These are phyloP conservation scores for Lichtheimia ornata DNA, from an alignment of 371 early-diverging fungal genomes.

Conservation along the genomic window DNA sequence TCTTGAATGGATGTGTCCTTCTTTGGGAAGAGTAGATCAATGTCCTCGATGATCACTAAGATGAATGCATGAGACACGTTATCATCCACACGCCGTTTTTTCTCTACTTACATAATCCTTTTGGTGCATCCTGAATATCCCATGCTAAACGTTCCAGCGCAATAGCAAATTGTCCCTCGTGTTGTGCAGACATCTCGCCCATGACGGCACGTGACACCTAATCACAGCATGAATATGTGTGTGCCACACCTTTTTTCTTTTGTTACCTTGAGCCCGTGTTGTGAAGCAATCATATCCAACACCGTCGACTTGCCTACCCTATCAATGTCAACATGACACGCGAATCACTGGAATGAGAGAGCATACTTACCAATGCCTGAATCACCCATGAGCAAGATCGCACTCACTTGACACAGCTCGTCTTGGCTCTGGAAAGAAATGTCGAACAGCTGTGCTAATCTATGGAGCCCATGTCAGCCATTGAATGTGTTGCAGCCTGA, in stretches of 20 bases:
- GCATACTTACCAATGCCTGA: constrained; percentile 38
- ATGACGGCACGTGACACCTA: constrained; percentile 25
- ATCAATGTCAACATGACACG: neutral
- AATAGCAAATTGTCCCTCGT: constrained; percentile 39
- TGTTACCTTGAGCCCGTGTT: constrained; percentile 21
- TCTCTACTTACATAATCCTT: constrained; percentile 18
- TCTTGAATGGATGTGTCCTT: constrained; percentile 35
- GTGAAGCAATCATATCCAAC: constrained; percentile 23
- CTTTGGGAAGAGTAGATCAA: constrained; percentile 56
- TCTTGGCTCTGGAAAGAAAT: constrained; percentile 22
- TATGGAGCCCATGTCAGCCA: neutral
- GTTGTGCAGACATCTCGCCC: constrained; percentile 38
- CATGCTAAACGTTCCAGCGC: constrained; percentile 35
- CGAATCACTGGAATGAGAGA: neutral
- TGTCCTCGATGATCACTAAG: constrained; percentile 54
- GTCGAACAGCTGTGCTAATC: constrained; percentile 40
- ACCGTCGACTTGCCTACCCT: constrained; percentile 40
- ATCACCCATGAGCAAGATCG: constrained; percentile 37
- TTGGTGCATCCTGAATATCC: constrained; percentile 16
- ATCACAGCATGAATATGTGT: neutral
- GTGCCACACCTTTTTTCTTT: neutral
- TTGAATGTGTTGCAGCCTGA: neutral
- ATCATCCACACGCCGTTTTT: neutral
- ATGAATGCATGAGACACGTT: neutral
- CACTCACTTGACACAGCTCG: constrained; percentile 5